Percentiles rank a stretch among this genome's conserved stretches.
These are phyloP conservation scores for Moringa oleifera DNA, from an alignment of 345 rosid species.

Conservation along the genomic window DNA sequence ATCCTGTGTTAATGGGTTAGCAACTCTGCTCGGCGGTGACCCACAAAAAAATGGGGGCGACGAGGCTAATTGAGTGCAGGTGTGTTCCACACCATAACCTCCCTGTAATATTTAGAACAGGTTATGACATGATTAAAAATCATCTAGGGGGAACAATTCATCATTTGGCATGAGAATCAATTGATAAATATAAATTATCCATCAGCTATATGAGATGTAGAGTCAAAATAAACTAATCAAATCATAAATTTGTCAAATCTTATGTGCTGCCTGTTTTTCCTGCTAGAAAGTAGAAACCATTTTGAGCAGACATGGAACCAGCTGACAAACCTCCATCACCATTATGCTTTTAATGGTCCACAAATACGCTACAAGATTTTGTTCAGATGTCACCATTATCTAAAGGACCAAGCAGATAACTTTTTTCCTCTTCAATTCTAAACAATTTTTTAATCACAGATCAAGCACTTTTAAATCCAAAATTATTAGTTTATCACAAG, in stretches of 20 bases:
- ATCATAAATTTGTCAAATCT: too few relatives aligned
- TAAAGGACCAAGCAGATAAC: not conserved
- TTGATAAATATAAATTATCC: too few relatives aligned
- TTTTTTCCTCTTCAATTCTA: too few relatives aligned
- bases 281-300: too few relatives aligned
- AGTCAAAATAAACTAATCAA: too few relatives aligned
- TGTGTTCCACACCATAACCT: slow-evolving; percentile 52
- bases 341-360: not conserved
- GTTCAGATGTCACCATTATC: not conserved
- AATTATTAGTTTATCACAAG: too few relatives aligned
- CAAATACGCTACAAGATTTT: not conserved
- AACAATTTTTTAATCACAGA: not conserved
- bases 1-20: slow-evolving; percentile 95
- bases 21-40: slow-evolving; percentile 98
- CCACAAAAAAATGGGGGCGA: slow-evolving; percentile 83
- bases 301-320: too few relatives aligned
- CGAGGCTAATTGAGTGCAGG: slow-evolving; percentile 46
- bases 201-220: too few relatives aligned
- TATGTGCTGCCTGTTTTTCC: too few relatives aligned
- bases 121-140: not conserved
- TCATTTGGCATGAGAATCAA: too few relatives aligned
- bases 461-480: too few relatives aligned
- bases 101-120: slow-evolving; percentile 32
- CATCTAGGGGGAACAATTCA: too few relatives aligned
- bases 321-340: not conserved